Base-by-base conservation (phyloP, 331 rosid genomes). In the Rosa hybrid region DNA sequence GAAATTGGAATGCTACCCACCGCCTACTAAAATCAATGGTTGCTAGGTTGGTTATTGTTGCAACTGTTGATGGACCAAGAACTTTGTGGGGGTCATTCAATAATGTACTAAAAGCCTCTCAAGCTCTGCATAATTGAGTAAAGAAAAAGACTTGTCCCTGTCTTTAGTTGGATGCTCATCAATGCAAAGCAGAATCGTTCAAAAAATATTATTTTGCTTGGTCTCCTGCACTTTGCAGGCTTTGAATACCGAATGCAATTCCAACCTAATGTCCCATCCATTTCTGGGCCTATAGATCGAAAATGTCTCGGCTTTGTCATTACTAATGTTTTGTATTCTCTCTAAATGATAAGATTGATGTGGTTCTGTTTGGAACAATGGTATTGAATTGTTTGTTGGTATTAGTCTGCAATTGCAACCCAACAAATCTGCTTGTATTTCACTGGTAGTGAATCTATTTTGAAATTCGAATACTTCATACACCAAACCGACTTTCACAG, bases 401-500 rank as follows among this genome's bases (percentile, higher is more conserved):
- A 42, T 13, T 30, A 41, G 34, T 42, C 78, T 38, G 23, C 41
- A 1, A 11, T n/a, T n/a, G 38, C 53, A 11, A 70, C 12, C 20
- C 23, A 34, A 65, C 1, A 42, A 21, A 46, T 71, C 42, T 46
- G 59, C 75, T 21, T 12, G 30, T 41, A 8, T 53, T 27, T 30
- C 49, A 68, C 14, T 9, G 71, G 41, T 17, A 18, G 14, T 38
- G 16, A 39, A 16, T 68, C 48, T 68, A 41, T 27, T 48, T 8
- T 77, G 34, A 64, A 17, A 53, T 34, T 6, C 3, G 5, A 53
- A 54, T 38, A 67, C 20, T 34, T 34, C 17, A 51, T 34, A 25
- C 42, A 46, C 23, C 42, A 41, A 70, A 78, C 21, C 83, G 69
- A 81, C 84, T 83, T 77, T 76, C 82, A 80, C 63, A 70, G 78